Evolutionary conservation across 192 early-diverging fungal genomes (phyloP).

Genomic region (Coemansia sp.): DNA sequence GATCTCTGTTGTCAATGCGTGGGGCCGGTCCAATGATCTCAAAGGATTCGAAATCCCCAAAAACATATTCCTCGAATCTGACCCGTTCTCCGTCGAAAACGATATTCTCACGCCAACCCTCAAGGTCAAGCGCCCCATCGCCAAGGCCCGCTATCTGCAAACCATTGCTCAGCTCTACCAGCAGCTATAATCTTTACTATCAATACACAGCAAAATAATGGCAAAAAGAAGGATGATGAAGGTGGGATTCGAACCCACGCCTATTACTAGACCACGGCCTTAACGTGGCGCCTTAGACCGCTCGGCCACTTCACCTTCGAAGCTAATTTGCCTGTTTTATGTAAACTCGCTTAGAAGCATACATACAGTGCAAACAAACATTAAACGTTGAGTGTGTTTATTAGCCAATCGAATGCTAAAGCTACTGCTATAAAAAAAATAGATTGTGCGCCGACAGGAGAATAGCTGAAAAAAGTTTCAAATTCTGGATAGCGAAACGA

Average conservation of each 20-base stretch:
- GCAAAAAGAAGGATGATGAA: not conserved
- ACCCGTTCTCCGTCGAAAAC: constrained; percentile 77
- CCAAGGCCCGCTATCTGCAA: constrained; percentile 47
- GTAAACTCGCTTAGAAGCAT: not conserved
- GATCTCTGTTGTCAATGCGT: constrained; percentile 52
- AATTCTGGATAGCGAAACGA: no score
- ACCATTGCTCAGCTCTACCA: constrained; percentile 9
- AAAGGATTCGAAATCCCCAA: constrained; percentile 75
- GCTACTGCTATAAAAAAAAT: no score
- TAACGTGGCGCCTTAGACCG: constrained; percentile 20
- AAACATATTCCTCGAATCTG: constrained; percentile 63
- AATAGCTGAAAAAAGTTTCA: no score
- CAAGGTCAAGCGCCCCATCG: constrained; percentile 61
- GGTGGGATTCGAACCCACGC: no score
- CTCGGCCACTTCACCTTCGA: constrained; percentile 12
- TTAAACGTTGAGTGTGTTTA: no score
- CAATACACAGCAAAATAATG: not conserved
- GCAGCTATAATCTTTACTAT: not conserved
- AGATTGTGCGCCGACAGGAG: no score
- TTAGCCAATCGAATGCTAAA: no score
- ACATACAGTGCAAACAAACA: not conserved
- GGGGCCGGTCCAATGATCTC: constrained; percentile 61
- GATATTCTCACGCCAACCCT: constrained; percentile 78
- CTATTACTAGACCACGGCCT: constrained; percentile 23
- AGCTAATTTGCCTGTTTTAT: not conserved